A percentile compares a stretch with the other conserved stretches of the same genome.
These are phyloP conservation scores for Ceriops zippeliana DNA, from an alignment of 345 rosid species.

Conservation along the genomic window DNA sequence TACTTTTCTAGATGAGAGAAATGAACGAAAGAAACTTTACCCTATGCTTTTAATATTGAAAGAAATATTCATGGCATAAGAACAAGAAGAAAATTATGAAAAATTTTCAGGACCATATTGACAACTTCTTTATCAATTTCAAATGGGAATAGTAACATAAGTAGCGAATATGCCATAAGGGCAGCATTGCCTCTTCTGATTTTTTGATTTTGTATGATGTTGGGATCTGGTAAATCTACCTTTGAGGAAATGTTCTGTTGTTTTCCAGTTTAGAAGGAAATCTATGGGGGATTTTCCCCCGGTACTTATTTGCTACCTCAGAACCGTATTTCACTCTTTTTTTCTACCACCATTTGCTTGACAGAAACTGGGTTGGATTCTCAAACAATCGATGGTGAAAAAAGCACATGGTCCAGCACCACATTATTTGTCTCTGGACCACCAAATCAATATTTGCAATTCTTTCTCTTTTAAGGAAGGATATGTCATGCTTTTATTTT, in stretches of 20 bases:
- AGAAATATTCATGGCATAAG: conserved; percentile 33
- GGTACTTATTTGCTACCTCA: conserved; percentile 11
- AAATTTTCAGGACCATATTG: conserved; percentile 1
- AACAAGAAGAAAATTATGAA: conserved; percentile 27
- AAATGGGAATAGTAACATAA: conserved; percentile 17
- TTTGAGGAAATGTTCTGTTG: background rate
- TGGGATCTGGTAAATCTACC: conserved; percentile 13
- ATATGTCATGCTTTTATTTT: conserved; percentile 1
- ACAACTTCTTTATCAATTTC: conserved; percentile 10
- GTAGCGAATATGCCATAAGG: conserved; percentile 9
- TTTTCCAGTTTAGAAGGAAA: conserved; percentile 22
- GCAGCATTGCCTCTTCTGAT: conserved; percentile 2
- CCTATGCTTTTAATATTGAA: conserved; percentile 5
- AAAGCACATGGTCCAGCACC: conserved; percentile 26
- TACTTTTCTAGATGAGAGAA: conserved; percentile 2
- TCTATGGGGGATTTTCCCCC: conserved; percentile 9
- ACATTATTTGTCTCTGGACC: conserved; percentile 17
- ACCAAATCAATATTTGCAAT: background rate
- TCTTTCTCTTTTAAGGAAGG: background rate
- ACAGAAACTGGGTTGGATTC: conserved; percentile 24
- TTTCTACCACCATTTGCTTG: conserved; percentile 13
- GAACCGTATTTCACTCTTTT: conserved; percentile 1
- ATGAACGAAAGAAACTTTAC: conserved; percentile 15
- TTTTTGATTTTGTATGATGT: conserved; percentile 10
- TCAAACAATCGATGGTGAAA: conserved; percentile 27